These are phyloP conservation scores for Termitomyces titanicus DNA, from an alignment of 768 basidiomycete species.

Conservation along the genomic window DNA sequence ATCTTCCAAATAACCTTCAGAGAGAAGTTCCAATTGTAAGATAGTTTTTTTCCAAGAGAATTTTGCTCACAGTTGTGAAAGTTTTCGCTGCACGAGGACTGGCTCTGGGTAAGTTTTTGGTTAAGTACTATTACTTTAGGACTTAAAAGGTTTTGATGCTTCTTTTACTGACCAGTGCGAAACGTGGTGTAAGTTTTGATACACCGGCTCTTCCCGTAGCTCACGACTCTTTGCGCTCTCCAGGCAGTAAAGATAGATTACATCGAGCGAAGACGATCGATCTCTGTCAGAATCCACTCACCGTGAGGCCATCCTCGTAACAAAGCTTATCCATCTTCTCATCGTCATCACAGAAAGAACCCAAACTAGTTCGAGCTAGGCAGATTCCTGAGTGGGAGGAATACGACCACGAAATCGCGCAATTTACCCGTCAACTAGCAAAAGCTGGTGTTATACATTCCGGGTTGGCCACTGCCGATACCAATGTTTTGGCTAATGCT, in stretches of 20 bases:
- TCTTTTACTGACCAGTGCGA: conserved; percentile 62
- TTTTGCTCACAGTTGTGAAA: conserved; percentile 23
- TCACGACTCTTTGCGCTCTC: not conserved
- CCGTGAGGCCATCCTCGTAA: conserved; percentile 47
- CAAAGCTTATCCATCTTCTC: not conserved
- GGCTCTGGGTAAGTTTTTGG: conserved; percentile 83
- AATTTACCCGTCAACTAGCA: conserved; percentile 70
- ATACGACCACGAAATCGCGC: conserved; percentile 89
- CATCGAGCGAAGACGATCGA: conserved; percentile 89
- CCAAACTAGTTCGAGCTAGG: conserved; percentile 88
- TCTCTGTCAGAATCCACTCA: conserved; percentile 94
- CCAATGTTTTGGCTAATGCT: conserved; percentile 61
- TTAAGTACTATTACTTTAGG: not conserved
- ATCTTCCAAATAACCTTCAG: conserved; percentile 95
- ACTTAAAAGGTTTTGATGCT: not conserved
- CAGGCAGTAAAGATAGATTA: conserved; percentile 80
- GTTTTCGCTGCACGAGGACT: conserved; percentile 88
- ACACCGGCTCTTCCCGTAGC: not conserved
- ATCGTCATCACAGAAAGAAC: conserved; percentile 74
- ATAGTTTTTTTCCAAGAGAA: not conserved
- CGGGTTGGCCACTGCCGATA: conserved; percentile 63
- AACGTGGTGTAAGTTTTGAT: conserved; percentile 82
- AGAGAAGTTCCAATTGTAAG: conserved; percentile 88
- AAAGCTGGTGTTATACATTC: conserved; percentile 68
- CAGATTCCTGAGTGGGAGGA: conserved; percentile 98